Evolutionary conservation across 1,284 basidiomycete genomes (phyloP), one percentile per base, ranked within the genome.

Genomic region (Ceratobasidium sp.): DNA sequence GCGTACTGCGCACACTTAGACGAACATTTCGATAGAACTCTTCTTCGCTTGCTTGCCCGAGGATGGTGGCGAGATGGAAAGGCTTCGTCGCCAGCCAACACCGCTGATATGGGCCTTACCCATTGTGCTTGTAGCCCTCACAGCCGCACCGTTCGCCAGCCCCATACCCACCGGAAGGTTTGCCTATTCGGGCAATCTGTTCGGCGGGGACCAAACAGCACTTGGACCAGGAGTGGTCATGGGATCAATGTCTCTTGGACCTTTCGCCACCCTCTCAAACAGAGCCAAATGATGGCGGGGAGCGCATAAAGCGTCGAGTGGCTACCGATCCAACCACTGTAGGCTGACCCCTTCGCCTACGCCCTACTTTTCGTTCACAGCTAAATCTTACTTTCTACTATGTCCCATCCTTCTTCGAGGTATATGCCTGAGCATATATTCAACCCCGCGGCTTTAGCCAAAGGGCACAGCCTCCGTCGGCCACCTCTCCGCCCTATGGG

Each of bases 361-460:
- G 12, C 38, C 3, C 59, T 42, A 12, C 15, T 40, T 5, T 23
- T 62, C 15, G 26, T 28, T 40, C 13, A 62, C 6, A 17, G 26
- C 59, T 62, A 9, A 15, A 33, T 9, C 13, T 13, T 13, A 28
- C 9, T 10, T 42, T 23, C 33, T 15, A 17, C n/a, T 3, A 62
- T 62, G 59, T 62, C 7, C 20, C 33, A 33, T 33, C 13, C n/a
- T 7, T 62, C 59, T n/a, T 38, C 59, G 38, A 20, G 9, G 38
- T 42, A 62, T 62, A 17, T 62, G 57, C 59, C 33, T 12, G 40
- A 59, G 70, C 70, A 73, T 73, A 73, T 44, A 73, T 12, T 44
- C 44, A 48, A 23, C 42, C 26, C 57, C 9, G 68, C 17, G 12
- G 26, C 23, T 26, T 17, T 44, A 12, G 28, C 23, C 64, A 44